Percentiles rank a stretch among this genome's conserved stretches.
Evolutionary conservation across 140 eudicot species (phyloP).

Genomic region (Anethum foeniculum): DNA sequence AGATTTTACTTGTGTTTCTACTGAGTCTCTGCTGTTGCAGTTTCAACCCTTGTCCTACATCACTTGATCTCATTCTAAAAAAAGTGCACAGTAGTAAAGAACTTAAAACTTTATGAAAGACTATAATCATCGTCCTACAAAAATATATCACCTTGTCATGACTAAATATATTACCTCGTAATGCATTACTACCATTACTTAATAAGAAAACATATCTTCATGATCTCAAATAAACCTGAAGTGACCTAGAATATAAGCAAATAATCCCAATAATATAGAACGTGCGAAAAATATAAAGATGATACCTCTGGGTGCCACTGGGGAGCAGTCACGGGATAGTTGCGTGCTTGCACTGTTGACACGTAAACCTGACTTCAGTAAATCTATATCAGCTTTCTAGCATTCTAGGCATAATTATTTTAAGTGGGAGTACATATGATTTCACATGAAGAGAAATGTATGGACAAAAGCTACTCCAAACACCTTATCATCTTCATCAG

Average conservation of each 20-base stretch:
- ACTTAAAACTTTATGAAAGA: background rate
- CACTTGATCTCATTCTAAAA: background rate
- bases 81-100: background rate
- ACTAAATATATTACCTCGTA: background rate
- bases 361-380: conserved; percentile 58
- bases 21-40: background rate
- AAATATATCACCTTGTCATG: background rate
- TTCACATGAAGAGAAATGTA: conserved; percentile 9
- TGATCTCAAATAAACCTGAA: background rate
- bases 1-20: background rate
- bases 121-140: background rate
- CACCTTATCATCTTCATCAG: conserved; percentile 64
- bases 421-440: background rate
- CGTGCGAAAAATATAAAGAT: background rate
- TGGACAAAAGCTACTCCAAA: background rate
- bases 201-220: background rate
- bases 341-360: conserved; percentile 69
- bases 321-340: conserved; percentile 77
- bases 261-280: background rate
- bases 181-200: background rate
- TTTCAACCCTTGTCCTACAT: background rate
- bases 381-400: conserved; percentile 3
- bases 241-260: background rate
- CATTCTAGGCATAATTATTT: background rate
- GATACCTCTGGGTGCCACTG: conserved; percentile 99